Evolutionary conservation across 257 asterid species (phyloP).

Genomic region (Solanum etuberosum): DNA sequence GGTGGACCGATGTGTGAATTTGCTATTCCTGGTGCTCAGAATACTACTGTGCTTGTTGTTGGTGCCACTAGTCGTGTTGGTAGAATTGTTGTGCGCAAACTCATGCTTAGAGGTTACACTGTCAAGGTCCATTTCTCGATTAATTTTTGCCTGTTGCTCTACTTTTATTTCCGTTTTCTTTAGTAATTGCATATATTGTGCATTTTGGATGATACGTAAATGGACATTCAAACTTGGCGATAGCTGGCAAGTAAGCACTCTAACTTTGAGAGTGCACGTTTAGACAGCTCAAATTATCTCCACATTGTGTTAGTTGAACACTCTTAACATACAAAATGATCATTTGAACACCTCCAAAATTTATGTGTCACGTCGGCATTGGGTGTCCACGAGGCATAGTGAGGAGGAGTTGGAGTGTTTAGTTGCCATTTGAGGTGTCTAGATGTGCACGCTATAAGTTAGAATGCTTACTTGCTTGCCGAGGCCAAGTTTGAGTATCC

Average conservation of each 20-base stretch:
- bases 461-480: not conserved
- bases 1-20: constrained; percentile 98
- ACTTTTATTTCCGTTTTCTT: not conserved
- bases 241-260: too few species aligned
- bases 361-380: not conserved
- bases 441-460: too few species aligned
- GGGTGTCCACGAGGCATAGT: not conserved
- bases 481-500: not conserved
- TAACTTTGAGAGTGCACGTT: not conserved
- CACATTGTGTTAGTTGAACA: not conserved
- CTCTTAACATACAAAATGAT: not conserved
- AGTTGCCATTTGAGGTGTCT: not conserved
- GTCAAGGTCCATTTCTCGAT: constrained; percentile 50
- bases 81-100: constrained; percentile 82
- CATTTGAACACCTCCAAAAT: not conserved
- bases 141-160: not conserved
- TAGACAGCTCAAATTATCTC: not conserved
- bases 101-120: constrained; percentile 91
- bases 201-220: not conserved
- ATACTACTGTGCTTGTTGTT: constrained; percentile 85
- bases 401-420: not conserved
- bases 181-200: not conserved
- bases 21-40: constrained; percentile 92
- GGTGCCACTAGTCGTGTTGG: constrained; percentile 99
- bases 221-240: not conserved